Conservation (phyloP, 768 basidiomycete genomes). For the Agrocybe chaxingu region DNA sequence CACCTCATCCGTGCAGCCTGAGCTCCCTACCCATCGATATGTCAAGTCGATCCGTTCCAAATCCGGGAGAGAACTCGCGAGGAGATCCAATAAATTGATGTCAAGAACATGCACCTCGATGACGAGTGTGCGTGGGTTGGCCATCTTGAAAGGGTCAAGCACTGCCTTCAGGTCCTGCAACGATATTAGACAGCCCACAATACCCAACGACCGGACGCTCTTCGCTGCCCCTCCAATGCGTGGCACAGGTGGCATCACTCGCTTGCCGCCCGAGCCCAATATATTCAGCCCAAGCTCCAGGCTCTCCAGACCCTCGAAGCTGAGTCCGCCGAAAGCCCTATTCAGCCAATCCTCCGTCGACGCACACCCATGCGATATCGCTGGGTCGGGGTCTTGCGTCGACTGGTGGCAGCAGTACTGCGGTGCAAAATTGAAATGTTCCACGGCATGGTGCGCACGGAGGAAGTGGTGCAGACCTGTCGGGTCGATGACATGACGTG, state of each 20-base stretch:
- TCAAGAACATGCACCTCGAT: constrained; percentile 16
- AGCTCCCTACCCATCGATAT: constrained; percentile 14
- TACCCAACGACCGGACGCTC: constrained; percentile 3
- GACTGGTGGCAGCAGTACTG: constrained; percentile 16
- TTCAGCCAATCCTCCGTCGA: constrained; percentile 14
- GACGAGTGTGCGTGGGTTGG: constrained; percentile 9
- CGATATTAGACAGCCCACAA: constrained; percentile 13
- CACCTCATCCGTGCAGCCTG: constrained; percentile 9
- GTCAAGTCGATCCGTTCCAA: constrained; percentile 16
- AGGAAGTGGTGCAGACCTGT: constrained; percentile 13
- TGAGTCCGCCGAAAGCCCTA: constrained; percentile 7
- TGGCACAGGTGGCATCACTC: constrained; percentile 8
- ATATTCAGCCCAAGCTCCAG: constrained; percentile 18
- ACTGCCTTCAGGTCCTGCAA: constrained; percentile 12
- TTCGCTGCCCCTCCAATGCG: constrained; percentile 5
- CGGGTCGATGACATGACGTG: constrained; percentile 14
- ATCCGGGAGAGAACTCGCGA: constrained; percentile 11
- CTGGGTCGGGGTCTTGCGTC: not conserved
- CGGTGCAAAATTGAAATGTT: constrained; percentile 10
- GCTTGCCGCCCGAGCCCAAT: constrained; percentile 11
- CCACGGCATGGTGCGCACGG: constrained; percentile 4
- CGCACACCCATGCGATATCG: not conserved
- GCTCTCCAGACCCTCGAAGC: constrained; percentile 7
- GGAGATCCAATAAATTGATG: constrained; percentile 9
- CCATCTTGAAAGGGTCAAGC: constrained; percentile 10